Evolutionary conservation across 495 filamentous ascomycete genomes (phyloP).

Genomic region (Aspergillus panamensis): DNA sequence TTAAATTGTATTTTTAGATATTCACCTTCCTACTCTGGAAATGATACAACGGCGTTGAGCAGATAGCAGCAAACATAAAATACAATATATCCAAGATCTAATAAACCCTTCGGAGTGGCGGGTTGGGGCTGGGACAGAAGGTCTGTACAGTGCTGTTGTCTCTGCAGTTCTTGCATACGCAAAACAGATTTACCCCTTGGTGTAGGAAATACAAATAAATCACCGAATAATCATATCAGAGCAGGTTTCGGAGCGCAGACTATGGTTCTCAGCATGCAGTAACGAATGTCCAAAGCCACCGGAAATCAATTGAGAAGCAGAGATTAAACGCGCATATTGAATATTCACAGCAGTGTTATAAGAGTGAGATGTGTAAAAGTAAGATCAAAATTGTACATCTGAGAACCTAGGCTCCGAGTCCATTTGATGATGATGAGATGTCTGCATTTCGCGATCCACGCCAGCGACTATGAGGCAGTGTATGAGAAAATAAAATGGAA

Average conservation of each 20-base stretch:
- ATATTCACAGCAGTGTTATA: background rate
- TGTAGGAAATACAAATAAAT: constrained; percentile 19
- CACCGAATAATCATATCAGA: background rate
- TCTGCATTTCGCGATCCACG: constrained; percentile 13
- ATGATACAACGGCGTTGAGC: constrained; percentile 37
- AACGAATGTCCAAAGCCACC: background rate
- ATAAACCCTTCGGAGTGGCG: background rate
- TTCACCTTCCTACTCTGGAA: constrained; percentile 37
- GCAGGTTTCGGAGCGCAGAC: background rate
- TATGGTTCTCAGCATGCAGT: background rate
- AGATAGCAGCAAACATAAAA: constrained; percentile 21
- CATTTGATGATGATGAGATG: background rate
- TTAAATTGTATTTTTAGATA: constrained; percentile 61
- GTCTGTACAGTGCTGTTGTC: background rate
- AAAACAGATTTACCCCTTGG: constrained; percentile 30
- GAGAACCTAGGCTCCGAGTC: constrained; percentile 10
- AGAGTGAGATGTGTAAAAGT: background rate
- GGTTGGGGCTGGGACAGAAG: no score
- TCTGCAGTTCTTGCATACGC: background rate
- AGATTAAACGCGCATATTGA: background rate
- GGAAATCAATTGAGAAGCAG: background rate
- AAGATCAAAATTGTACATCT: background rate
- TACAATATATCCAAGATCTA: constrained; percentile 10
- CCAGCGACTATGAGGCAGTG: constrained; percentile 4
- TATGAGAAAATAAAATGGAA: constrained; percentile 7